Evolutionary conservation across 805 yeast genomes (phyloP).

Genomic region (Pichia cephalocereana): DNA sequence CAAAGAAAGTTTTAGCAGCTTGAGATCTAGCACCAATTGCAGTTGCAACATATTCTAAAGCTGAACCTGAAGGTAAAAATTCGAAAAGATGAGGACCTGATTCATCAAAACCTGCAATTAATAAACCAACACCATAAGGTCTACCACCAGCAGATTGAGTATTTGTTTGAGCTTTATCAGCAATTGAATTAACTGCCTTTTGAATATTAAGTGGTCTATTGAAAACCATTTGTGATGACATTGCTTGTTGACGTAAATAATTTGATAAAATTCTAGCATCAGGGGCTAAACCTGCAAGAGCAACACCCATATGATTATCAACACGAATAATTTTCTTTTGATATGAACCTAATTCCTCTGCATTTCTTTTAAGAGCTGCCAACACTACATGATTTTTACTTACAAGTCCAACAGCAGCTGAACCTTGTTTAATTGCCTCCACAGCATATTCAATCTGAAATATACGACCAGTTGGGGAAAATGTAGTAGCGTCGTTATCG

Average conservation of each 20-base stretch:
- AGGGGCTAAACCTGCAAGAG: constrained; percentile 95
- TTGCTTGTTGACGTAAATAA: constrained; percentile 82
- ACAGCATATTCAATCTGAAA: constrained; percentile 87
- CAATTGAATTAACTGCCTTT: constrained; percentile 76
- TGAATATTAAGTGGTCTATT: constrained; percentile 78
- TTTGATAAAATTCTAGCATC: constrained; percentile 93
- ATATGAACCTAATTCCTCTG: constrained; percentile 94
- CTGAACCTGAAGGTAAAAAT: constrained; percentile 94
- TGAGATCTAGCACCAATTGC: constrained; percentile 99
- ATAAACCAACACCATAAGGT: constrained; percentile 95
- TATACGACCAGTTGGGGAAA: constrained; percentile 89
- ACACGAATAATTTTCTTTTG: constrained; percentile 89
- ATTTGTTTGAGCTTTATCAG: constrained; percentile 95
- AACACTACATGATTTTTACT: constrained; percentile 82
- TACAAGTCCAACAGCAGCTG: constrained; percentile 91
- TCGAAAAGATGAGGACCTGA: constrained; percentile 91
- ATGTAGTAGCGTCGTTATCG: constrained; percentile 97
- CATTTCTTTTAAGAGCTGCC: constrained; percentile 91
- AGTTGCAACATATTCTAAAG: constrained; percentile 82
- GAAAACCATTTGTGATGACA: constrained; percentile 76
- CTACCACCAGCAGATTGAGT: constrained; percentile 95
- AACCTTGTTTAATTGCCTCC: constrained; percentile 96
- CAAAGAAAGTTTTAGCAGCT: constrained; percentile 94
- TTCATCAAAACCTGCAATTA: constrained; percentile 86
- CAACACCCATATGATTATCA: constrained; percentile 90